Base-by-base conservation (phyloP, 225 moss, liverwort and hornwort species). In the Straminergon stramineum region DNA sequence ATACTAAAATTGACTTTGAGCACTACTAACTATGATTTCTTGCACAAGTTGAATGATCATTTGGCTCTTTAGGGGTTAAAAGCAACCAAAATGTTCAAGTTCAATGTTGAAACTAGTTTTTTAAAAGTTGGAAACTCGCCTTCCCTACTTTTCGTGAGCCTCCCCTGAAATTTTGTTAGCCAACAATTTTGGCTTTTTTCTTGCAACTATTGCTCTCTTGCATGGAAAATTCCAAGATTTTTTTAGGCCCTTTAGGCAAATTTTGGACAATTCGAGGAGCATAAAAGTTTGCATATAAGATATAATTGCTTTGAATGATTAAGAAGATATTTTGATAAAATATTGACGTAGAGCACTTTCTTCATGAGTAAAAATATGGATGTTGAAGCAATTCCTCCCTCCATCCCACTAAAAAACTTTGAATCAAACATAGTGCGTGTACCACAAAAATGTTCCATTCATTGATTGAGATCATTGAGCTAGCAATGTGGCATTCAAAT, bases 61-160 rank as follows among this genome's bases (percentile, higher is more conserved):
- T 27, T 43, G 9, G 27, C 6, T 1, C 5, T 27, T 16, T 28
- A 16, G 3, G 5, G 2, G 1, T 0, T 75, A 2, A 75, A 48
- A 30, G 48, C 17, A 48, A 30, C 7, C 4, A 3, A 75, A 41
- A 18, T 17, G 17, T 30, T 48, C 6, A 75, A 48, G 11, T 15
- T 30, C 10, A 45, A 74, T 17, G 3, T 30, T 75, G 7, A 45
- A 48, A 74, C 11, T 30, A 74, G 16, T 28, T 74, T 45, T 45
- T 0, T 0, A 1, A 1, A 30, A 39, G 7, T 51, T 75, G 0
- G 2, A 75, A 31, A 31, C 19, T 48, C 0, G 0, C 31, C 11
- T 31, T 51, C 19, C 19, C 1, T 1, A 0, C 0, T 75, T 48
- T 31, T 17, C 19, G 7, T 3, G 3, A 75, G 11, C 19, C 19